Evolutionary conservation across 768 basidiomycete genomes (phyloP), one percentile per base, ranked within the genome.

Genomic region (Pulveroboletus sp.): DNA sequence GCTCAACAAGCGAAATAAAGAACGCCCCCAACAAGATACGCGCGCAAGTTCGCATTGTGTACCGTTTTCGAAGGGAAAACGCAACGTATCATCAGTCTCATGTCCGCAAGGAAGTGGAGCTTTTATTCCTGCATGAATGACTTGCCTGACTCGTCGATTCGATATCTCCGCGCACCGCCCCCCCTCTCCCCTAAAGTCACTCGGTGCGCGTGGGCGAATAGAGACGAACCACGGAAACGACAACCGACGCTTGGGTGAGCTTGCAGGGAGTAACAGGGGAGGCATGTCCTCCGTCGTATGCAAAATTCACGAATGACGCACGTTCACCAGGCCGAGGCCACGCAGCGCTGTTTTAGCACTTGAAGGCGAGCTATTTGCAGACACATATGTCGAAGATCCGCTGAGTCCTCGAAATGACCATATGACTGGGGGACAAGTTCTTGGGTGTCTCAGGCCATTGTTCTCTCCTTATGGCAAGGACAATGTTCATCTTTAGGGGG

Each of bases 401-500:
- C 42, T 36, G 17, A 33, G 21, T 21, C 46, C 43, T 39, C 40
- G 45, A 53, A 50, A 54, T 50, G 8, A 21, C 21, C 21, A 21
- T 21, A 21, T 21, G 21, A 21, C 21, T 21, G 21, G 21, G 21
- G 21, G 21, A 21, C 21, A 21, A 21, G 33, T 30, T n/a, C 31
- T 14, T 13, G 39, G n/a, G 43, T 54, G 58, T 62, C 60, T 60
- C 58, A 55, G 21, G 47, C 3, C 60, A 56, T 67, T 67, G 67
- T 69, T 57, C 55, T 53, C 67, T 59, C 18, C 15, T 61, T 67
- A 63, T 58, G 61, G 68, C 30, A 69, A 60, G 55, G 47, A 57
- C 63, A 63, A 64, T 57, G 65, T 61, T 50, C 59, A 38, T 47
- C 39, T 51, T 55, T 51, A 51, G 44, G 33, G 40, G 51, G 27